Evolutionary conservation across 805 yeast genomes (phyloP).

Genomic region (Yamadazyma philogaea): DNA sequence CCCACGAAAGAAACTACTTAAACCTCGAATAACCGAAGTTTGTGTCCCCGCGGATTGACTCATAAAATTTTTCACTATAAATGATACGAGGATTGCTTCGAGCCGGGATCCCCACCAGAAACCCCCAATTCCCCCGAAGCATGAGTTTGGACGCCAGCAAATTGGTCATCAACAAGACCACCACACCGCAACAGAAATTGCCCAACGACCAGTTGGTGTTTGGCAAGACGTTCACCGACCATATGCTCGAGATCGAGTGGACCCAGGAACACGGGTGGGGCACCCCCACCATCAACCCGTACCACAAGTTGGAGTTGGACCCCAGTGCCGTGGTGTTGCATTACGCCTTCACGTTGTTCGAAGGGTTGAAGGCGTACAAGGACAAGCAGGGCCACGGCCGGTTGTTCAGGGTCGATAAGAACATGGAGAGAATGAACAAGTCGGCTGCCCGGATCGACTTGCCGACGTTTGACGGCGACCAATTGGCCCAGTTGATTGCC

Average conservation of each 20-base stretch:
- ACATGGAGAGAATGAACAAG: slow-evolving; percentile 86
- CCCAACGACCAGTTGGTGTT: slow-evolving; percentile 41
- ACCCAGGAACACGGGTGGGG: slow-evolving; percentile 76
- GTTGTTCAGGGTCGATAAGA: slow-evolving; percentile 87
- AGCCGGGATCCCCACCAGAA: neutral
- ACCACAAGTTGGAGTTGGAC: slow-evolving; percentile 70
- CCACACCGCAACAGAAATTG: slow-evolving; percentile 32
- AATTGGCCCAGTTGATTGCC: slow-evolving; percentile 70
- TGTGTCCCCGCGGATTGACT: slow-evolving; percentile 4
- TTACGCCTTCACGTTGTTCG: slow-evolving; percentile 92
- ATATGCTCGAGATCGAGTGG: slow-evolving; percentile 89
- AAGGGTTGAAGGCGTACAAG: slow-evolving; percentile 91
- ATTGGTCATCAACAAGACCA: slow-evolving; percentile 34
- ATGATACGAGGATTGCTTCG: slow-evolving; percentile 1
- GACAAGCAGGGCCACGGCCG: slow-evolving; percentile 62
- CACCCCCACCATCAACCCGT: slow-evolving; percentile 84
- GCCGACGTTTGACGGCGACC: slow-evolving; percentile 80
- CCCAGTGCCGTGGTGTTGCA: slow-evolving; percentile 92
- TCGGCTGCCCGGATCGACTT: slow-evolving; percentile 87
- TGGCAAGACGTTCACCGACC: slow-evolving; percentile 69
- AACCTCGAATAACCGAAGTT: slow-evolving; percentile 7
- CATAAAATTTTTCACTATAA: slow-evolving; percentile 4
- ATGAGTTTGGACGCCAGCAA: slow-evolving; percentile 36
- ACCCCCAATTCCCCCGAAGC: slow-evolving; percentile 1
- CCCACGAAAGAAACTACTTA: neutral